A percentile compares a stretch with the other conserved stretches of the same genome.
phyloP scores from a whole-genome alignment of 495 filamentous ascomycete species.

The Penicillium coffeae region DNA sequence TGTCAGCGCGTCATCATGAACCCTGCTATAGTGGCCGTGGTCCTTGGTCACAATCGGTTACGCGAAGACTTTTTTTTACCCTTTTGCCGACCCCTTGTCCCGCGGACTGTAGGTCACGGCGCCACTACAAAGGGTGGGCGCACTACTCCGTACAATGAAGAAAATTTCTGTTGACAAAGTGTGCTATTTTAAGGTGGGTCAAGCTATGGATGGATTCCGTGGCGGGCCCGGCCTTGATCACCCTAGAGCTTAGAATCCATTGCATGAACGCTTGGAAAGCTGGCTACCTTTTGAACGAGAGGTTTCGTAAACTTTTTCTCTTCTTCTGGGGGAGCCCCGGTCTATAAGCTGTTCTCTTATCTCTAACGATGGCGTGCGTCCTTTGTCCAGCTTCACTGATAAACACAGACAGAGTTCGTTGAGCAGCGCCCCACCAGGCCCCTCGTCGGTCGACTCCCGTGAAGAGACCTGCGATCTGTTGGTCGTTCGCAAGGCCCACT shows the following conservation, averaged over 20 bases:
- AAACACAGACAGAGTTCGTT: no score
- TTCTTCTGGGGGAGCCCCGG: neutral
- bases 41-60: neutral
- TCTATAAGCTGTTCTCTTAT: neutral
- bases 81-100: neutral
- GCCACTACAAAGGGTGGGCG: constrained; percentile 1
- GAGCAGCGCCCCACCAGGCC: no score
- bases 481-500: constrained; percentile 14
- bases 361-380: no score
- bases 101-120: no score
- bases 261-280: no score
- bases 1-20: neutral
- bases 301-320: neutral
- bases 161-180: neutral
- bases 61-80: neutral
- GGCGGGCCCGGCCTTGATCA: no score
- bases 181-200: neutral
- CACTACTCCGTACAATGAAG: neutral
- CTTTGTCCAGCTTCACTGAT: no score
- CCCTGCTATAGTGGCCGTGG: neutral
- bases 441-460: constrained; percentile 18
- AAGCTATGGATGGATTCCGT: neutral
- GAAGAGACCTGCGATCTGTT: constrained; percentile 21
- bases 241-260: no score
- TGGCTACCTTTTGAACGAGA: no score